phyloP scores from a whole-genome alignment of 805 yeast genomes.

The Candida sonorensis region DNA sequence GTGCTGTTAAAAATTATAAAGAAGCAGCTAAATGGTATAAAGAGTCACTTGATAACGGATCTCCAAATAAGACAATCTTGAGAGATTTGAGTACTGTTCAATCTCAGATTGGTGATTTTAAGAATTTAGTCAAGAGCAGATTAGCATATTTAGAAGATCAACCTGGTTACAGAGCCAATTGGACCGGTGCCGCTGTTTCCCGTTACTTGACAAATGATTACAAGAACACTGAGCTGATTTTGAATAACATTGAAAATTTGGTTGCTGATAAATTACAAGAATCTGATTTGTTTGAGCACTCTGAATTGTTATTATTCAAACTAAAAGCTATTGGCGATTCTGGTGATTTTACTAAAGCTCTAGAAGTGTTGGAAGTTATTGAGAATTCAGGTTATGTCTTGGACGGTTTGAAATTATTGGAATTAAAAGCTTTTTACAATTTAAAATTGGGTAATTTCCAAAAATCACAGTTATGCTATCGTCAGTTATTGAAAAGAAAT shows the following conservation, averaged over 20 bases:
- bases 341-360: conserved; percentile 60
- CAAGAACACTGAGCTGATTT: conserved; percentile 61
- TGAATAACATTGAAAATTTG: conserved; percentile 68
- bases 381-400: conserved; percentile 38
- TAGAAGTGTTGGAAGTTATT: conserved; percentile 51
- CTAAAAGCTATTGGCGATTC: conserved; percentile 55
- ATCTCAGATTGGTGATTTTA: conserved; percentile 71
- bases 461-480: conserved; percentile 64
- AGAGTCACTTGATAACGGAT: conserved; percentile 69
- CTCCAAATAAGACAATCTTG: conserved; percentile 69
- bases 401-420: conserved; percentile 58
- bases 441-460: conserved; percentile 46
- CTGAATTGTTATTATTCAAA: conserved; percentile 73
- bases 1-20: conserved; percentile 58
- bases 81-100: conserved; percentile 79
- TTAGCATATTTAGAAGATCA: conserved; percentile 60
- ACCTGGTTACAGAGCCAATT: conserved; percentile 81
- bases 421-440: conserved; percentile 59
- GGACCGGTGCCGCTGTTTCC: conserved; percentile 86
- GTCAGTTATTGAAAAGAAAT: conserved; percentile 71
- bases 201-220: conserved; percentile 68
- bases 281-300: conserved; percentile 66
- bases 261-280: conserved; percentile 63
- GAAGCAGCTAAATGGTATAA: conserved; percentile 77
- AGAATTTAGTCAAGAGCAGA: conserved; percentile 55